Percentiles rank a stretch among this genome's conserved stretches.
Evolutionary conservation across 2,329 filamentous ascomycete species (phyloP).

Genomic region (Monosporascus cannonballus): DNA sequence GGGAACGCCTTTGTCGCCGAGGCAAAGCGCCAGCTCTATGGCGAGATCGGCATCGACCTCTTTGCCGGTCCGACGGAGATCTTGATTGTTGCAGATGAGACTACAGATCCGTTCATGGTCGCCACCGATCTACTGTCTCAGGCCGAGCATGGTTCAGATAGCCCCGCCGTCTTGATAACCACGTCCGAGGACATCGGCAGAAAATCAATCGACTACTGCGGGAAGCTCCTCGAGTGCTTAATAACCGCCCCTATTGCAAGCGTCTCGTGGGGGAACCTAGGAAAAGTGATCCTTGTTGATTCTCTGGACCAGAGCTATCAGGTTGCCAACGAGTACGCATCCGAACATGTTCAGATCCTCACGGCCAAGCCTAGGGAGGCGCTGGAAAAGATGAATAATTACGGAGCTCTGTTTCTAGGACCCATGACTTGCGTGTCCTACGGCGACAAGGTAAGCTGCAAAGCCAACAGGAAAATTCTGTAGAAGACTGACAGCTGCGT

Average conservation of each 20-base stretch:
- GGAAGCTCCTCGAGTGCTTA: conserved; percentile 33
- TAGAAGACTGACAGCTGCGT: neutral
- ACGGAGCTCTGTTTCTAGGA: conserved; percentile 44
- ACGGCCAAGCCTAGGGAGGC: conserved; percentile 40
- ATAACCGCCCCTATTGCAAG: conserved; percentile 37
- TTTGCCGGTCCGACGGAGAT: conserved; percentile 48
- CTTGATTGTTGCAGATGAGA: conserved; percentile 85
- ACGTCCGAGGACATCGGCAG: conserved; percentile 33
- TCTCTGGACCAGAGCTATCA: conserved; percentile 38
- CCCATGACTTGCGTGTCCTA: conserved; percentile 47
- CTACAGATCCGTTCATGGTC: conserved; percentile 87
- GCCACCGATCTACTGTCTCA: conserved; percentile 92
- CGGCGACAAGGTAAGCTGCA: conserved; percentile 40
- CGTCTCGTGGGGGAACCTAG: conserved; percentile 37
- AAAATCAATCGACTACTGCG: conserved; percentile 30
- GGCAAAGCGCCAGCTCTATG: conserved; percentile 47
- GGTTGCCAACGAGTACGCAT: conserved; percentile 41
- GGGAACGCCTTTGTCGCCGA: conserved; percentile 50
- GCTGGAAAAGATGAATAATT: conserved; percentile 43
- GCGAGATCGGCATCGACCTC: conserved; percentile 47
- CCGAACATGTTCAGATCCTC: conserved; percentile 46
- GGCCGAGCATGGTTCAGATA: conserved; percentile 63
- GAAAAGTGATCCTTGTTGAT: conserved; percentile 39
- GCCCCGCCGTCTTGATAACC: conserved; percentile 44
- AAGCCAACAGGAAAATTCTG: no score